Base-by-base conservation (phyloP, 805 yeast species). In the Wickerhamomyces mucosus region DNA sequence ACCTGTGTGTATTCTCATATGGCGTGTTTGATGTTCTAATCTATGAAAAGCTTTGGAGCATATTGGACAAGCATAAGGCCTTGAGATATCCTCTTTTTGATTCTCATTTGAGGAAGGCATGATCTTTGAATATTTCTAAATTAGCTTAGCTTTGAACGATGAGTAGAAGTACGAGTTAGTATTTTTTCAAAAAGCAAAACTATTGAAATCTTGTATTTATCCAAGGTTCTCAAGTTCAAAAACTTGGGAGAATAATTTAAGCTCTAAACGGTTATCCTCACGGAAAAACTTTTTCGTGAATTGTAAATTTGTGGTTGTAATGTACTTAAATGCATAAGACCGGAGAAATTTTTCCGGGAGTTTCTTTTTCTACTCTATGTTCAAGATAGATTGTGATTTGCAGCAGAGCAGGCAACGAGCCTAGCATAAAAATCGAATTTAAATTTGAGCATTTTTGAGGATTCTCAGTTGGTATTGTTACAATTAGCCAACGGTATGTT, bases 1-100 rank as follows among this genome's bases (percentile, higher is more conserved):
- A 29, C 96, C 96, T 1, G 96, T 85, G 58, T 85, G 95, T 8
- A 95, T 85, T 36, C 95, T 65, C 43, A 86, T 79, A 53, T 85
- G 96, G 43, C 96, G 69, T 10, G 94, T 85, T 51, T 83, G 94
- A 55, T 85, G 96, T 55, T 85, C 96, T 29, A 85, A 61, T 38
- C 95, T 67, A 54, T 83, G 89, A 53, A 85, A 85, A 8, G 94
- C 84, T 59, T 84, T 82, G 31, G 73, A 76, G 56, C 96, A 85
- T 46, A 81, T 64, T 15, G 88, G 78, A 49, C 96, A 85, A 46
- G 76, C 75, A 63, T 81, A 86, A 3, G 95, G 96, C 41, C 94
- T 59, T 3, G 42, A 21, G 17, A 43, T 36, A 18, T 49, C 51
- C 5, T 43, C 41, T 2, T 27, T 23, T 16, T 30, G 25, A 19